Conservation (phyloP, 2,329 filamentous ascomycete species). For the Capronia epimyces region DNA sequence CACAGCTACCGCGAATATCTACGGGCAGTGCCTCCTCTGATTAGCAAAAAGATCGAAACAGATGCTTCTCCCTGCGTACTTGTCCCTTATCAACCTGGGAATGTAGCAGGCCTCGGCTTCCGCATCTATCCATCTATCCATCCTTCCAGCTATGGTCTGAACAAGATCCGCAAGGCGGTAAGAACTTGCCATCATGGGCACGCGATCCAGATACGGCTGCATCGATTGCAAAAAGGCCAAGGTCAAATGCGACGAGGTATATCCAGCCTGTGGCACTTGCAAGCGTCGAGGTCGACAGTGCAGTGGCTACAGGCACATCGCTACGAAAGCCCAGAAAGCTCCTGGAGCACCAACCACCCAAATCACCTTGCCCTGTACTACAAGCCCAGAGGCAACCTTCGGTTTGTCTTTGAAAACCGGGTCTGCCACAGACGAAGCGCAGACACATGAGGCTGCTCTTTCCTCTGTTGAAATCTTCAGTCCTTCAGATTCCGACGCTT, state of each 20-base stretch:
- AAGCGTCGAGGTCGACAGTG: conserved; percentile 31
- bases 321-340: conserved; percentile 1
- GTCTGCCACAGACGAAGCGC: not conserved
- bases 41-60: no score
- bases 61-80: no score
- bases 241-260: conserved; percentile 23
- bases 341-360: not conserved
- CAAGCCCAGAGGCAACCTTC: not conserved
- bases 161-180: not conserved
- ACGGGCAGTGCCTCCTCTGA: no score
- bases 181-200: conserved; percentile 5
- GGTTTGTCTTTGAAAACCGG: not conserved
- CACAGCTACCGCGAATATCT: no score
- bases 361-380: not conserved
- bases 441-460: not conserved
- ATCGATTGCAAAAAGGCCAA: conserved; percentile 25
- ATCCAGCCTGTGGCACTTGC: conserved; percentile 34
- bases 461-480: not conserved
- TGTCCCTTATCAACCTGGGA: not conserved
- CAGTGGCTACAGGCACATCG: conserved; percentile 30
- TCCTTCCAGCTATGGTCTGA: not conserved
- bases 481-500: not conserved
- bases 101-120: not conserved
- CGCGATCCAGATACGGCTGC: conserved; percentile 18
- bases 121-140: not conserved